Percentiles rank a stretch among this genome's conserved stretches.
These are phyloP conservation scores for Glycine tomentella DNA, from an alignment of 306 rosid species.

Conservation along the genomic window DNA sequence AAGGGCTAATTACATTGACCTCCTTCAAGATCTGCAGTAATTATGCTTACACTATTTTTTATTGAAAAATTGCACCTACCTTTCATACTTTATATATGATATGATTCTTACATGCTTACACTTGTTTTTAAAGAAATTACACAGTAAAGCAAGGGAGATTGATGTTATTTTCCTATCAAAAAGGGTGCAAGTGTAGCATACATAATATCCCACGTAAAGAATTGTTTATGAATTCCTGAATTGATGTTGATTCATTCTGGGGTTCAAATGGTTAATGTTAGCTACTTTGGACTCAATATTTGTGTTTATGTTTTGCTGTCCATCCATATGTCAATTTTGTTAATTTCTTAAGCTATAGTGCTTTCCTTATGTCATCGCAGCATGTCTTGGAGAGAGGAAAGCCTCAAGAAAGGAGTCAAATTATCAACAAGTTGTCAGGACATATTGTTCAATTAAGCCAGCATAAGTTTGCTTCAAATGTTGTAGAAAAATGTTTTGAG, in stretches of 20 bases:
- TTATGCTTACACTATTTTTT: background rate
- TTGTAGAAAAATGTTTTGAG: conserved; percentile 82
- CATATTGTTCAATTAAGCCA: conserved; percentile 70
- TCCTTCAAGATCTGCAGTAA: background rate
- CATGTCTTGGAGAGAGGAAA: conserved; percentile 74
- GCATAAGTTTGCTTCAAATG: conserved; percentile 87
- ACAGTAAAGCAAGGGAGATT: background rate
- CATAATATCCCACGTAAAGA: background rate
- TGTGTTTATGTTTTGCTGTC: conserved; percentile 7
- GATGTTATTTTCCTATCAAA: background rate
- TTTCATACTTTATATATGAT: background rate
- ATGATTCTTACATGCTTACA: background rate
- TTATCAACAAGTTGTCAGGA: conserved; percentile 63
- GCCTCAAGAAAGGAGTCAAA: conserved; percentile 65
- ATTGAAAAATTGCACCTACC: background rate
- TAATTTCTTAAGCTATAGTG: background rate
- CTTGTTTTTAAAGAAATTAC: background rate
- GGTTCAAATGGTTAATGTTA: background rate
- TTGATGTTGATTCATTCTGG: conserved; percentile 2
- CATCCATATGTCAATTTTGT: conserved; percentile 23
- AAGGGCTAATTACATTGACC: background rate
- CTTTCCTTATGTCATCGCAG: conserved; percentile 50
- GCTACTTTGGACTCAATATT: conserved; percentile 2
- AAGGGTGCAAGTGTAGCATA: background rate
- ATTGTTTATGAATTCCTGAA: background rate